These are phyloP conservation scores for Psidium guajava DNA, from an alignment of 345 rosid species.

Conservation along the genomic window DNA sequence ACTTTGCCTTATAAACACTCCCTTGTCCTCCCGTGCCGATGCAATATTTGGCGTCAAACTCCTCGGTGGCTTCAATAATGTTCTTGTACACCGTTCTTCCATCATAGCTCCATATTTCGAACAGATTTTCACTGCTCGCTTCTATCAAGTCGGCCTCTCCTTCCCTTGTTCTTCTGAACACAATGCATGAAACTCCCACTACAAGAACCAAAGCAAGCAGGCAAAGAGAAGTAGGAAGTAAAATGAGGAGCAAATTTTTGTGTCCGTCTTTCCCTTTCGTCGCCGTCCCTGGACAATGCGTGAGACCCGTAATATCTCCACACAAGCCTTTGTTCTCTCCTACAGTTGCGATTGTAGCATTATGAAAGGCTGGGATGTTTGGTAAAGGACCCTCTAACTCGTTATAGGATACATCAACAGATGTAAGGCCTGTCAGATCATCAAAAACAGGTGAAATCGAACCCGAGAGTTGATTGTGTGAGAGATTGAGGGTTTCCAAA, in stretches of 20 bases:
- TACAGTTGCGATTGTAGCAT: background rate
- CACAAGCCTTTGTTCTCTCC: slow-evolving; percentile 12
- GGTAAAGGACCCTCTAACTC: slow-evolving; percentile 21
- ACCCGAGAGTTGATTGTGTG: background rate
- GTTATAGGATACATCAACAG: slow-evolving; percentile 16
- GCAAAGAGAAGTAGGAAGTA: background rate
- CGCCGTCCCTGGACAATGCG: background rate
- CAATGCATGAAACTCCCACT: background rate
- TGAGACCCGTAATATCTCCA: slow-evolving; percentile 1
- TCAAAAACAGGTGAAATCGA: background rate
- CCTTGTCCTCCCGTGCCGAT: slow-evolving; percentile 14
- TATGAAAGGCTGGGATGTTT: slow-evolving; percentile 7
- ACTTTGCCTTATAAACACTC: slow-evolving; percentile 12
- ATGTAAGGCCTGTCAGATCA: background rate
- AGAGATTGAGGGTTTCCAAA: background rate
- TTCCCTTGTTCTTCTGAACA: background rate
- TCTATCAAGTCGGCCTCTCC: background rate
- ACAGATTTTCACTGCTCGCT: background rate
- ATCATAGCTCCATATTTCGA: background rate
- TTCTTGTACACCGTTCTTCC: slow-evolving; percentile 3
- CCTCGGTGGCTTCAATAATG: slow-evolving; percentile 5
- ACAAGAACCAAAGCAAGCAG: background rate
- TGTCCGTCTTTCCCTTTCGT: background rate
- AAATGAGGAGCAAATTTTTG: background rate
- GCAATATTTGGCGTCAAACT: slow-evolving; percentile 1